Evolutionary conservation across 306 rosid species (phyloP).

Genomic region (Senna tora): DNA sequence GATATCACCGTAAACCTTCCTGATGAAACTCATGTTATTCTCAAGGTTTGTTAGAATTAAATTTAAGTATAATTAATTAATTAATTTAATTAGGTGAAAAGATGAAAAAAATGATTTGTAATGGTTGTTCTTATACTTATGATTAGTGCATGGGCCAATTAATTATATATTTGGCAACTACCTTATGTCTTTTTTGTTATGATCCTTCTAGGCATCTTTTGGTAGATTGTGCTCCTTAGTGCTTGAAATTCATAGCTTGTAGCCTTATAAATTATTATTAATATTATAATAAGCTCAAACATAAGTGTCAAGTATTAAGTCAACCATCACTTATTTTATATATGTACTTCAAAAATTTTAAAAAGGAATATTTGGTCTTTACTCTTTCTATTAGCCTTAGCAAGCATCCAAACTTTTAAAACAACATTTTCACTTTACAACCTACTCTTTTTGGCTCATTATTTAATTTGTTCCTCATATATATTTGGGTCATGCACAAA

Average conservation of each 20-base stretch:
- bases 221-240: conserved; percentile 23
- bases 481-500: too few species aligned
- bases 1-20: conserved; percentile 86
- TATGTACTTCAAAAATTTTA: background rate
- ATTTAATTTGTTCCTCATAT: background rate
- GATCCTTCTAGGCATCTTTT: conserved; percentile 35
- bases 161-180: conserved; percentile 3
- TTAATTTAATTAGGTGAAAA: too few species aligned
- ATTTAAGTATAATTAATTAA: too few species aligned
- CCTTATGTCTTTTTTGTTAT: conserved; percentile 14
- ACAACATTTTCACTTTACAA: background rate
- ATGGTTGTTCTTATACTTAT: background rate
- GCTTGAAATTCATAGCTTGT: conserved; percentile 21
- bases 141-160: conserved; percentile 14
- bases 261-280: background rate
- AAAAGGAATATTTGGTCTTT: background rate
- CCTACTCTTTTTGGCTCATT: conserved; percentile 18
- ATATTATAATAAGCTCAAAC: background rate
- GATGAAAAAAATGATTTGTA: too few species aligned
- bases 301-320: conserved; percentile 10
- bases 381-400: background rate
- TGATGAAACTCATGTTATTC: conserved; percentile 70
- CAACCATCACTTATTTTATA: conserved; percentile 8
- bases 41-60: conserved; percentile 58
- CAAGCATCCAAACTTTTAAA: conserved; percentile 1